Base-by-base conservation (phyloP, 768 basidiomycete genomes). In the Thelephora aurantiotincta region DNA sequence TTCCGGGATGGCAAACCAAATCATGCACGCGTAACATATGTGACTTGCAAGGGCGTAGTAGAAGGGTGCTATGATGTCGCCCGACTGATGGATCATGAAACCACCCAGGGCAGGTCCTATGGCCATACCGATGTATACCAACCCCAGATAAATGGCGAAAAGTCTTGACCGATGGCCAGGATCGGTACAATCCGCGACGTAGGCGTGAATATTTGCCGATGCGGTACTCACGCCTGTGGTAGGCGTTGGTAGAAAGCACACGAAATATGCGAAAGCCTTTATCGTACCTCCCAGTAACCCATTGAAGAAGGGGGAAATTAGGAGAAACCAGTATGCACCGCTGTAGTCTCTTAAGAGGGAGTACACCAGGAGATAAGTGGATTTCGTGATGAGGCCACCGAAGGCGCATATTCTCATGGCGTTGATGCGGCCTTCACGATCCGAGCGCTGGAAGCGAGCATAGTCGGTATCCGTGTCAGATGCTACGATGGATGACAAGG, bases 241-340 rank as follows among this genome's bases (percentile, higher is more conserved):
- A 2, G 55, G 51, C 50, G 62, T 35, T 38, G 56, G 51, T 23
- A 54, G n/a, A n/a, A n/a, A n/a, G n/a, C n/a, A 48, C 30, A 44
- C 5, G 18, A 36, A 48, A 41, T 37, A 33, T 19, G 26, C 45
- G 22, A 35, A 11, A 56, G 45, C 33, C 51, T 51, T 55, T 52
- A n/a, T n/a, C n/a, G n/a, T n/a, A 78, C 90, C 82, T 46, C 90
- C 91, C 12, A 85, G 61, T 14, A 69, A 51, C 11, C 90, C 89
- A 51, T 87, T 82, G 1, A 85, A 50, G 5, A 77, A 49, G 9
- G 80, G 75, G 66, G 77, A 35, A 77, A n/a, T n/a, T n/a, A n/a
- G n/a, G n/a, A n/a, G n/a, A n/a, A n/a, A n/a, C n/a, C n/a, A n/a
- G n/a, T n/a, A n/a, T n/a, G n/a, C n/a, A n/a, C n/a, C n/a, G n/a